Evolutionary conservation across 192 early-diverging fungal genomes (phyloP).

Genomic region (Phycomyces blakesleeanus): DNA sequence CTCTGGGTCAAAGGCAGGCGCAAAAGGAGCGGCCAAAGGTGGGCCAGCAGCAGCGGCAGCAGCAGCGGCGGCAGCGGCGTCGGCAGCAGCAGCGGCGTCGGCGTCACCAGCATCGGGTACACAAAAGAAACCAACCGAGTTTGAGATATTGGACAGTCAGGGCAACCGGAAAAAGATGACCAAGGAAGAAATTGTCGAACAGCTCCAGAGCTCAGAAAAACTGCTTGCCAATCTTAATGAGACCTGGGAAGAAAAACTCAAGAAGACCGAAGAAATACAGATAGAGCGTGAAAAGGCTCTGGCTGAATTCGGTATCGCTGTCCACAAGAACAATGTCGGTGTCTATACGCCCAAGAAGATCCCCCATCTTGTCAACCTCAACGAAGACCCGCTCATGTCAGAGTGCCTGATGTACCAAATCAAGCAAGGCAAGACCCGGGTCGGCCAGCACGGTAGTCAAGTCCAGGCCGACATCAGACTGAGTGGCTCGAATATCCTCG

Average conservation of each 20-base stretch:
- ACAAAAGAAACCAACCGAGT: conserved; percentile 12
- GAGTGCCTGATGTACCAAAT: conserved; percentile 77
- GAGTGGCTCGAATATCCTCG: conserved; percentile 42
- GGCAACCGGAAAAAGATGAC: conserved; percentile 32
- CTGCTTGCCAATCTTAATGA: conserved; percentile 68
- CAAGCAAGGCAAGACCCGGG: conserved; percentile 55
- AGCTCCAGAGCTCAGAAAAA: conserved; percentile 70
- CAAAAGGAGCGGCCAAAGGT: too few relatives aligned
- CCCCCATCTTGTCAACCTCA: conserved; percentile 74
- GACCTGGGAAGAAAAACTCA: conserved; percentile 72
- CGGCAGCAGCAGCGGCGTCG: too few relatives aligned
- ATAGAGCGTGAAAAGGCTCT: conserved; percentile 54
- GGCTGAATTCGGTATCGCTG: conserved; percentile 61
- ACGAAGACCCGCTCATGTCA: conserved; percentile 72
- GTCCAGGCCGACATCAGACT: conserved; percentile 44
- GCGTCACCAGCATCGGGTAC: not conserved
- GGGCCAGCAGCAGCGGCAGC: too few relatives aligned
- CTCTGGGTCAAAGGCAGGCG: not conserved
- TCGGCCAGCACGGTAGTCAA: conserved; percentile 42
- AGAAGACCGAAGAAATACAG: conserved; percentile 59
- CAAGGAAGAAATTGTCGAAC: conserved; percentile 54
- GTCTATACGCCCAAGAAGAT: conserved; percentile 60
- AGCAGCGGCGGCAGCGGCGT: too few relatives aligned
- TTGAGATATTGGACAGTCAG: conserved; percentile 21
- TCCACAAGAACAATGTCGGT: conserved; percentile 56